These are phyloP conservation scores for Euphorbia celastroides DNA, from an alignment of 441 rosid genomes.

Conservation along the genomic window DNA sequence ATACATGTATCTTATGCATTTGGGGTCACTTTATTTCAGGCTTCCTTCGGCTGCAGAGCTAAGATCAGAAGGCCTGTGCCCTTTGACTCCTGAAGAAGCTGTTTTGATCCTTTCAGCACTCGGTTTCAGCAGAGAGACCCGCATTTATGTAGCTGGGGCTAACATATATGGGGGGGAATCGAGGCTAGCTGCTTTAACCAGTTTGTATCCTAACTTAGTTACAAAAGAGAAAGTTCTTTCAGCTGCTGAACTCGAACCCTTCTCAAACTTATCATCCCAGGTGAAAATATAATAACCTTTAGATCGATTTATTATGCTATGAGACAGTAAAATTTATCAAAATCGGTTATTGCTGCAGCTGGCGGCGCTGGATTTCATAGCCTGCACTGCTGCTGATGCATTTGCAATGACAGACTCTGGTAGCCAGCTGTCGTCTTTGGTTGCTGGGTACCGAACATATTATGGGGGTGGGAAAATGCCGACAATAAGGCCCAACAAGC, in stretches of 20 bases:
- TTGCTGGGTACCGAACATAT: slow-evolving; percentile 87
- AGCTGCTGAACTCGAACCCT: slow-evolving; percentile 67
- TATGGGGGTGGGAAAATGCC: slow-evolving; percentile 94
- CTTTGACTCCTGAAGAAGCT: slow-evolving; percentile 93
- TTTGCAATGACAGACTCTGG: slow-evolving; percentile 99
- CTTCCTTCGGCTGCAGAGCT: slow-evolving; percentile 68
- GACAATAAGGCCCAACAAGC: slow-evolving; percentile 82
- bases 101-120: slow-evolving; percentile 94
- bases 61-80: slow-evolving; percentile 85
- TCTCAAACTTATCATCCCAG: slow-evolving; percentile 87
- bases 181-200: slow-evolving; percentile 69
- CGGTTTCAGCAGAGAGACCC: slow-evolving; percentile 81
- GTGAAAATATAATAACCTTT: slow-evolving; percentile 24
- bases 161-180: slow-evolving; percentile 72
- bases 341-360: slow-evolving; percentile 36
- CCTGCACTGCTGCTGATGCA: slow-evolving; percentile 71
- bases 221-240: slow-evolving; percentile 93
- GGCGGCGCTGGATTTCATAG: slow-evolving; percentile 90
- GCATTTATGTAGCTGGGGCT: slow-evolving; percentile 79
- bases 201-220: slow-evolving; percentile 81
- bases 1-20: too few relatives aligned
- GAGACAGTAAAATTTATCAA: not conserved
- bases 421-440: slow-evolving; percentile 84
- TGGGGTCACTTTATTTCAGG: slow-evolving; percentile 36
- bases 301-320: not conserved